Evolutionary conservation across 2,329 filamentous ascomycete genomes (phyloP), one percentile per base, ranked within the genome.

Genomic region (Alternaria ventricosa): DNA sequence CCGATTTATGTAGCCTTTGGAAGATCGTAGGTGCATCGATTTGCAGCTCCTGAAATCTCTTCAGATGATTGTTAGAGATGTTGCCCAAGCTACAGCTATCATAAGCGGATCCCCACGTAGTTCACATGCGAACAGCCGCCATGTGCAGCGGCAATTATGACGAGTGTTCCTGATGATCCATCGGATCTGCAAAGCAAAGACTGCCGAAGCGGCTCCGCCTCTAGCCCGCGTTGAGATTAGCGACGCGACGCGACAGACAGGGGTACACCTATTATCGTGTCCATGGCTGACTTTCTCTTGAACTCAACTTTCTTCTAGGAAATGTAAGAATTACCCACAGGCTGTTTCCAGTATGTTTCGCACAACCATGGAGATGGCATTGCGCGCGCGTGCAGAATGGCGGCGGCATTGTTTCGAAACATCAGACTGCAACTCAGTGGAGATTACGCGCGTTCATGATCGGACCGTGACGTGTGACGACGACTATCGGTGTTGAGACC

Each of bases 381-480:
- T 5, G 20, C 23, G 22, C 30, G 49, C 49, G 30, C 49, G 22
- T 6, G 41, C 18, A n/a, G n/a, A 23, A 25, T 57, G 45, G 36
- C 20, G 13, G 15, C 28, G 18, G 15, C 28, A 12, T 23, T 7
- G 49, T 53, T 53, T 53, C 49, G 49, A 41, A 53, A 53, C 28
- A 36, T 20, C 36, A 13, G 6, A 36, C 12, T 12, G 28, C 49
- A 36, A 41, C 30, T 45, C 15, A 33, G 55, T 49, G 60, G 56
- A 53, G 43, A 33, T 27, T 54, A 59, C 60, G 60, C 60, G 60
- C 60, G 60, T 63, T 55, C 50, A 22, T 45, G 41, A 43, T 60
- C 49, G 56, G 60, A 28, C 50, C 56, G 60, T 63, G 55, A 63
- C 56, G 60, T 63, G 47, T 50, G 49, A 62, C 33, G 18, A 36